Conservation (phyloP, 345 rosid genomes). For the Heritiera littoralis region DNA sequence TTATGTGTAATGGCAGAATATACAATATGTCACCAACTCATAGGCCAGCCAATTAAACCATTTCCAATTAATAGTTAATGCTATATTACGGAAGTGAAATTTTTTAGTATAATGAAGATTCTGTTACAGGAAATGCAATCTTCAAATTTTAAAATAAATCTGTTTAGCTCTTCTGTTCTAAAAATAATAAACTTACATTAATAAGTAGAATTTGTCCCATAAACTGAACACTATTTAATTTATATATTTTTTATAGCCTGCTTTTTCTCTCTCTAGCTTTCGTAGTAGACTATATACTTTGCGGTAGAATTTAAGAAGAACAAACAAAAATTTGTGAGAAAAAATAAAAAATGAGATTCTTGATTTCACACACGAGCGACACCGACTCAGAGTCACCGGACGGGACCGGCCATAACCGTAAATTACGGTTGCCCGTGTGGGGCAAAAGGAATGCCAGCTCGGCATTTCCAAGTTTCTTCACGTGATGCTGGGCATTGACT, state of each 20-base stretch:
- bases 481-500: neutral
- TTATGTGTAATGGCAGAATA: neutral
- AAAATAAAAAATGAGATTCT: neutral
- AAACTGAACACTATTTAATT: too few relatives aligned
- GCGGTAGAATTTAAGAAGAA: neutral
- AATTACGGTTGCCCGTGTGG: conserved; percentile 50
- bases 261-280: neutral
- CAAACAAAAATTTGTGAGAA: too few relatives aligned
- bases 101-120: too few relatives aligned
- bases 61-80: neutral
- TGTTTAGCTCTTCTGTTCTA: too few relatives aligned
- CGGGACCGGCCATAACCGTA: conserved; percentile 45
- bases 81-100: neutral
- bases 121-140: too few relatives aligned
- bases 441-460: conserved; percentile 58
- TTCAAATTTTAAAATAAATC: too few relatives aligned
- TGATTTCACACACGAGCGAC: conserved; percentile 37
- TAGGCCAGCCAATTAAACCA: neutral
- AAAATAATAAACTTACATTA: neutral
- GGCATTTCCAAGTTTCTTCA: conserved; percentile 26
- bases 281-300: too few relatives aligned
- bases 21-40: neutral
- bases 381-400: conserved; percentile 47
- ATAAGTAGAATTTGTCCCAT: neutral
- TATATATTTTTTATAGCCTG: neutral